These are phyloP conservation scores for Sporisorium graminicola DNA, from an alignment of 1,284 basidiomycete genomes.

Conservation along the genomic window DNA sequence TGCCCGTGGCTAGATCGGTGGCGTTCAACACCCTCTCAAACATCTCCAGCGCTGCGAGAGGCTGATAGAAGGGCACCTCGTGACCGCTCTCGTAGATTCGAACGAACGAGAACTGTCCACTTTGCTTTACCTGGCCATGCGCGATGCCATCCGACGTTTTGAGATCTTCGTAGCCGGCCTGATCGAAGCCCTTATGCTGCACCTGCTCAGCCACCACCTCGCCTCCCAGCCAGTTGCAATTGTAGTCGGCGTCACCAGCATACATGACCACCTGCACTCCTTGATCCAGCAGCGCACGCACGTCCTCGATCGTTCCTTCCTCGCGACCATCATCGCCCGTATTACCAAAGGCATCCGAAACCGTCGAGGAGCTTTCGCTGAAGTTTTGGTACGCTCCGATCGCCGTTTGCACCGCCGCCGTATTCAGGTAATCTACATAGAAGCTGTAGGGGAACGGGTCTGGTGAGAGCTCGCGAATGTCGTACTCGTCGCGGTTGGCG, in stretches of 20 bases:
- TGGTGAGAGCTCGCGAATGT: slow-evolving; percentile 54
- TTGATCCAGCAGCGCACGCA: slow-evolving; percentile 42
- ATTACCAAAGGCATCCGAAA: slow-evolving; percentile 37
- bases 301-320: slow-evolving; percentile 40
- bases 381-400: slow-evolving; percentile 60
- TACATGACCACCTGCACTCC: slow-evolving; percentile 52
- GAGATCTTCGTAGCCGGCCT: slow-evolving; percentile 49
- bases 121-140: slow-evolving; percentile 53
- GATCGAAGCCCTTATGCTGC: slow-evolving; percentile 28
- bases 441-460: slow-evolving; percentile 59
- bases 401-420: slow-evolving; percentile 40
- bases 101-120: slow-evolving; percentile 49
- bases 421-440: slow-evolving; percentile 57
- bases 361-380: slow-evolving; percentile 38
- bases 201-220: slow-evolving; percentile 47
- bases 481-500: slow-evolving; percentile 57
- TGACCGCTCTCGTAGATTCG: slow-evolving; percentile 59
- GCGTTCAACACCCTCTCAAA: slow-evolving; percentile 44
- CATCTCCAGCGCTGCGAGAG: slow-evolving; percentile 45
- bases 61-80: slow-evolving; percentile 61
- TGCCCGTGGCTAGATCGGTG: slow-evolving; percentile 51
- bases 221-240: slow-evolving; percentile 57
- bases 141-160: slow-evolving; percentile 23
- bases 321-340: slow-evolving; percentile 56
- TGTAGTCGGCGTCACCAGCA: slow-evolving; percentile 60